Evolutionary conservation across 129 eudicot genomes (phyloP).

Genomic region (Flaveria ramosissima): DNA sequence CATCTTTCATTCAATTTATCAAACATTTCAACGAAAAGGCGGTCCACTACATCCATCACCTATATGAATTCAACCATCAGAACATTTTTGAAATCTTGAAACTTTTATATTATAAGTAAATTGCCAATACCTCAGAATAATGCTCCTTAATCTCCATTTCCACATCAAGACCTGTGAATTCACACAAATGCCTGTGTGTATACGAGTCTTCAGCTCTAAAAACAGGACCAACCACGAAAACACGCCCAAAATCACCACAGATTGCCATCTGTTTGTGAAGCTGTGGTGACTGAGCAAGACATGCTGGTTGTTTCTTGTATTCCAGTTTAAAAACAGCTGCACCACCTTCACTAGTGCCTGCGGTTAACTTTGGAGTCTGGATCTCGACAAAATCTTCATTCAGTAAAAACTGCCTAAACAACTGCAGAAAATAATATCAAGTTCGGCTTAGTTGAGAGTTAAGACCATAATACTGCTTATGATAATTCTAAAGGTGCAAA

Average conservation of each 20-base stretch:
- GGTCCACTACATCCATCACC: constrained; percentile 94
- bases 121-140: constrained; percentile 66
- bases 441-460: neutral
- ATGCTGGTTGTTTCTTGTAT: constrained; percentile 83
- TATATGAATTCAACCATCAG: constrained; percentile 34
- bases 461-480: neutral
- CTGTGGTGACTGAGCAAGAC: constrained; percentile 94
- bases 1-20: constrained; percentile 69
- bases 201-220: constrained; percentile 91
- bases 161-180: constrained; percentile 87
- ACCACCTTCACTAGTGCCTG: constrained; percentile 98
- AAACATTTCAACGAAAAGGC: constrained; percentile 78
- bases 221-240: constrained; percentile 88
- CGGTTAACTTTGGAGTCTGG: constrained; percentile 74
- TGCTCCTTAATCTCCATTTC: constrained; percentile 91
- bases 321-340: constrained; percentile 83
- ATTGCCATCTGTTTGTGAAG: constrained; percentile 96
- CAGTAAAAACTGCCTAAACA: constrained; percentile 62
- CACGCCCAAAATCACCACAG: constrained; percentile 84
- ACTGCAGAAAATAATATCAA: constrained; percentile 45
- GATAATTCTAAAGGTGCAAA: neutral
- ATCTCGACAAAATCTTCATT: constrained; percentile 66
- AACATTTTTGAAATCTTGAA: neutral
- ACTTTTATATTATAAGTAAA: neutral
- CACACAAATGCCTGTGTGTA: constrained; percentile 93